Base-by-base conservation (phyloP, 139 green algal species). In the Diplosphaera chodatii region DNA sequence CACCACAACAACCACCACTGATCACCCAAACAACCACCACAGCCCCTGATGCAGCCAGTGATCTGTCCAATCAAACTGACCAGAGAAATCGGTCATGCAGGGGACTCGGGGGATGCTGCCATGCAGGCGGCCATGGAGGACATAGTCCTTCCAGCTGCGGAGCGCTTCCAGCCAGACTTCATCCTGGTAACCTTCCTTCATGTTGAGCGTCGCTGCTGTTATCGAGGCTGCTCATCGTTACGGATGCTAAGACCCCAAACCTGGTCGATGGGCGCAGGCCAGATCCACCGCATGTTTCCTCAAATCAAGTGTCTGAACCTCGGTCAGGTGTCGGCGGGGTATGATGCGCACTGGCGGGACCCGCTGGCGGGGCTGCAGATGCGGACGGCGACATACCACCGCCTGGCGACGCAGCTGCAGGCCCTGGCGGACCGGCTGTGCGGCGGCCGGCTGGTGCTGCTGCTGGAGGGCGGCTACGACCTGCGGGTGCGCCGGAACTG, bases 281-380 rank as follows among this genome's bases (percentile, higher is more conserved):
- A n/a, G n/a, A n/a, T n/a, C n/a, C n/a, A n/a, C n/a, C n/a, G n/a
- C n/a, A n/a, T n/a, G n/a, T n/a, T n/a, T n/a, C n/a, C n/a, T n/a
- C n/a, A n/a, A n/a, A n/a, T n/a, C 10, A 48, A 48, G 37, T 48
- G 37, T 56, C 16, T 34, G 2, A 55, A 10, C 29, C n/a, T n/a
- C n/a, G 29, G 25, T 37, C 69, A 78, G 78, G 71, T 89, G 31
- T 72, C 55, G 2, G 83, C 87, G 67, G 90, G 91, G 40, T 98
- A 92, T 75, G 94, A 98, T 67, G 90, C 88, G 0, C 93, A 98
- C 67, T 94, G 83, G 82, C 6, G 70, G 3, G 94, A 98, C 74
- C 90, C 92, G 3, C 73, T 98, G 41, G 92, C 86, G 27, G 77
- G 77, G 21, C 73, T 96, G 31, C 87, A 96, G 69, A 87, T 93